Percentiles rank a stretch among this genome's conserved stretches.
Evolutionary conservation across 176 grass and related monocot species (phyloP).

Genomic region (Pharus latifolius): DNA sequence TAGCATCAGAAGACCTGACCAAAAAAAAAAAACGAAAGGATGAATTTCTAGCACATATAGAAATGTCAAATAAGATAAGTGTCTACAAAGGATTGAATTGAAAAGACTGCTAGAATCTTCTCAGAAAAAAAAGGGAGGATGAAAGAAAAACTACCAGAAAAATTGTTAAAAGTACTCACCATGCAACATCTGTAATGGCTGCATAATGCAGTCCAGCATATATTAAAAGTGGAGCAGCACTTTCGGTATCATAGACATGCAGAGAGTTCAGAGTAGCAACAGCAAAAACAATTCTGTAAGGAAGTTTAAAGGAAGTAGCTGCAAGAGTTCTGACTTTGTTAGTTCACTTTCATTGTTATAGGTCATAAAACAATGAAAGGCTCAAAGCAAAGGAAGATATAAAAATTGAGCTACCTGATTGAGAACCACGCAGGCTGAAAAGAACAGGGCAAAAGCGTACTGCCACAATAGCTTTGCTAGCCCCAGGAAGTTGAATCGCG

Average conservation of each 20-base stretch:
- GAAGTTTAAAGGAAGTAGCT: constrained; percentile 89
- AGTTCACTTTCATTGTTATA: constrained; percentile 9
- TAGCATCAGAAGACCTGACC: constrained; percentile 84
- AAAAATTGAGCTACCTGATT: constrained; percentile 46
- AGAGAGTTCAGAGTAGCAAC: constrained; percentile 85
- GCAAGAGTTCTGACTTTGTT: neutral
- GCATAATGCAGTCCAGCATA: constrained; percentile 96
- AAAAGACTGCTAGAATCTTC: neutral
- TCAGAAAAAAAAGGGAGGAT: too few species aligned
- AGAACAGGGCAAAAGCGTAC: constrained; percentile 81
- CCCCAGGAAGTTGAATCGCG: constrained; percentile 68
- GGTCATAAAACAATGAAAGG: neutral
- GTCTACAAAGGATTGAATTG: neutral
- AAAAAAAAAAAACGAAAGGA: neutral
- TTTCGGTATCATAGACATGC: constrained; percentile 91
- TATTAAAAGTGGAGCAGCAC: constrained; percentile 60
- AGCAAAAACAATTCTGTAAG: constrained; percentile 81
- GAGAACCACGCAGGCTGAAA: constrained; percentile 53
- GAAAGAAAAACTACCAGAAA: neutral
- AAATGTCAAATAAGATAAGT: neutral
- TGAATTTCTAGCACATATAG: neutral
- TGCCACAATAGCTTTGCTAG: constrained; percentile 85
- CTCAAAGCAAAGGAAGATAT: constrained; percentile 5
- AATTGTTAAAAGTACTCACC: constrained; percentile 35
- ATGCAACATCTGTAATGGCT: constrained; percentile 94